Percentiles rank a stretch among this genome's conserved stretches.
phyloP scores from a whole-genome alignment of 2,329 filamentous ascomycete species.

The Cadophora sp. region DNA sequence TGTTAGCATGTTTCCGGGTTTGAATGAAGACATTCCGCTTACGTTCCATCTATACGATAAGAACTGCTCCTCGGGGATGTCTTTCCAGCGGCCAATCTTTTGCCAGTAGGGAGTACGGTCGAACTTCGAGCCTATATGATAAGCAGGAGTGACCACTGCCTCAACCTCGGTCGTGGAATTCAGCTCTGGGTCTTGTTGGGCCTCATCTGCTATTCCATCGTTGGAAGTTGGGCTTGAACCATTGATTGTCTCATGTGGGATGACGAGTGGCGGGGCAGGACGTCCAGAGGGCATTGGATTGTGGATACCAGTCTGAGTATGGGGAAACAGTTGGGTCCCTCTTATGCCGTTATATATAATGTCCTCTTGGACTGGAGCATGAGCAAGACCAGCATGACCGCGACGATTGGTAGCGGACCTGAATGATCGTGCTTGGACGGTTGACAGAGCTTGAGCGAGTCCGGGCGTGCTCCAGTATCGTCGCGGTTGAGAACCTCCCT shows the following conservation, averaged over 20 bases:
- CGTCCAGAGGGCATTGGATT: neutral
- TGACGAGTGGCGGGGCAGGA: no score
- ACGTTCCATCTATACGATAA: constrained; percentile 62
- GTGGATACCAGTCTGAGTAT: neutral
- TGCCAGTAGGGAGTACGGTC: constrained; percentile 55
- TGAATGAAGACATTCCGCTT: constrained; percentile 41
- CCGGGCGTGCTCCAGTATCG: neutral
- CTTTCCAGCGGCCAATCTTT: constrained; percentile 55
- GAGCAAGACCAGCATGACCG: constrained; percentile 26
- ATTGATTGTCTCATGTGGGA: neutral
- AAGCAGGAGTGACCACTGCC: constrained; percentile 14
- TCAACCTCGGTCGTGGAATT: neutral
- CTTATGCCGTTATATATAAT: neutral
- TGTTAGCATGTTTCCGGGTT: constrained; percentile 9
- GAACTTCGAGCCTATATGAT: constrained; percentile 29
- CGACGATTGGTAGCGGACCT: constrained; percentile 5
- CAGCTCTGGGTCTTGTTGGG: neutral
- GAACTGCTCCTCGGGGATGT: constrained; percentile 56
- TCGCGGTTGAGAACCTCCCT: neutral
- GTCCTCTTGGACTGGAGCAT: constrained; percentile 14
- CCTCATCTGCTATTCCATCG: neutral
- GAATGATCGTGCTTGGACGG: constrained; percentile 4
- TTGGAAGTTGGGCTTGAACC: neutral
- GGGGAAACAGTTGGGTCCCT: neutral
- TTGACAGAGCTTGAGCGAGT: neutral